Base-by-base conservation (phyloP, 2,329 filamentous ascomycete species). In the Colletotrichum chrysophilum region DNA sequence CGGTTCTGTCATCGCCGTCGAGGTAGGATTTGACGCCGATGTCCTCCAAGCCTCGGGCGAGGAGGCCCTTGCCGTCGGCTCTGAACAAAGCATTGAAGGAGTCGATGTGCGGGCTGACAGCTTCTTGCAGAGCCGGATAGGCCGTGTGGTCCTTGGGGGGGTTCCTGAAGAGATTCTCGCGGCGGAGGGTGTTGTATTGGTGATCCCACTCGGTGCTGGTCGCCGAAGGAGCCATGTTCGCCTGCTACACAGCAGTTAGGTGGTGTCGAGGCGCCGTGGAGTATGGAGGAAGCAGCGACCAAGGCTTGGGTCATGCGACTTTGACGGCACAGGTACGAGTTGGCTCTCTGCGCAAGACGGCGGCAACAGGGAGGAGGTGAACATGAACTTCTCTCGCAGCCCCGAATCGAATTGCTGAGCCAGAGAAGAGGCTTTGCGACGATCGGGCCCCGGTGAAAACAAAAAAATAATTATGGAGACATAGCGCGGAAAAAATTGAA, bases 31-130 rank as follows among this genome's bases (percentile, higher is more conserved):
- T 97, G 78, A 92, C 94, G 81, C 96, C 97, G 86, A 99, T 98
- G 83, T 99, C 97, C 81, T 91, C 92, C 76, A 98, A 84, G 14
- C 91, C 96, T 78, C 95, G 93, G 66, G 94, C 91, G 70, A 99
- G 81, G 74, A 92, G 83, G 58, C 88, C 85, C 78, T 84, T 86
- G 66, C 94, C 95, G 84, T 93, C 90, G 74, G 90, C 88, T 36
- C 93, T 91, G 83, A 98, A 97, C 64, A 98, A 89, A 68, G 93
- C 93, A 88, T 99, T 98, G 91, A 98, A 99, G 8, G 97, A 97
- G 81, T 98, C 93, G 80, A 98, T 94, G 85, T 99, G 97, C 66
- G 97, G 97, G 78, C 94, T 90, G 75, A 98, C 93, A n/a, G 96
- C 95, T 76, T 91, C 91, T 80, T 96, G 94, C 64, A 99, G 91